Evolutionary conservation across 2,329 filamentous ascomycete genomes (phyloP), one percentile per base, ranked within the genome.

Genomic region (Cladophialophora yegresii): DNA sequence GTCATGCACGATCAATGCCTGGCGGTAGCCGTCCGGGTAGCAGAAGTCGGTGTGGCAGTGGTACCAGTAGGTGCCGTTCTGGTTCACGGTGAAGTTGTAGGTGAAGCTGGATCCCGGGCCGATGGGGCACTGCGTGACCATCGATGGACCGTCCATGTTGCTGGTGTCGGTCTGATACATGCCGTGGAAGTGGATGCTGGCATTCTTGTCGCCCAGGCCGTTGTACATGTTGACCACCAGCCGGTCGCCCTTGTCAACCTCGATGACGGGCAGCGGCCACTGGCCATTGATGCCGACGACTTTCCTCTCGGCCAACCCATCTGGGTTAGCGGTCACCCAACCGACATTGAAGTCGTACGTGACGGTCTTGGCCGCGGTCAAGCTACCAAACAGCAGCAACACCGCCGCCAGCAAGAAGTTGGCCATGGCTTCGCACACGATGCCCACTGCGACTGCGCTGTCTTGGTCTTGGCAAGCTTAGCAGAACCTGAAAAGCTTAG

Each of bases 81-180:
- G 81, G 53, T 83, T 77, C 49, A 84, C 76, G 73, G 84, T 85
- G 73, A 92, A 92, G 16, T 84, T 83, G 73, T 92, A 92, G 0
- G 82, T 86, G 67, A 89, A 88, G 0, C 79, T 84, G 1, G 80
- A 77, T 0, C 85, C 85, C 0, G 89, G 86, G 0, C 85, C 81
- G 54, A 92, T 87, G 0, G 85, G 82, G 66, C 88, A 90, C 72
- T 90, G 89, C 0, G 85, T 88, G 4, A 90, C 82, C 33, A 84
- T 87, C 0, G 84, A 80, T 1, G 88, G 83, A 0, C 90, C 90
- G 71, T 93, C 90, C 89, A 92, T 91, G 59, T 82, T 81, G 65
- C 85, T 90, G 0, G 89, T 90, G 10, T 88, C 88, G 69, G 91
- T 91, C 73, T 91, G 89, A 72, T 86, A 92, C 67, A 93, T 81